These are phyloP conservation scores for Pythium utonaiense DNA, from an alignment of 352 stramenopile species.

Conservation along the genomic window DNA sequence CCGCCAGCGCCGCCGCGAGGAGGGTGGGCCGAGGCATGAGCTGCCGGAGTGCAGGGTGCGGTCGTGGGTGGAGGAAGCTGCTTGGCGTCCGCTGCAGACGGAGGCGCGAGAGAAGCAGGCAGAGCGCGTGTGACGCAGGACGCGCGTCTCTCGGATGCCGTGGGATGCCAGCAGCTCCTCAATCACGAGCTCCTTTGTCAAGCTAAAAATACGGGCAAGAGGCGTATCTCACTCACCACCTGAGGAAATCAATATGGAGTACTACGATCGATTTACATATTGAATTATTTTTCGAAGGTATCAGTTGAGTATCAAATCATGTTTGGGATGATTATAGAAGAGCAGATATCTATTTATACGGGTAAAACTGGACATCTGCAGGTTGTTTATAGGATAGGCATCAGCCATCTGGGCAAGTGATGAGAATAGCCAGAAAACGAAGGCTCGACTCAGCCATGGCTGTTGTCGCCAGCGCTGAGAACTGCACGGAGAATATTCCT, in stretches of 20 bases:
- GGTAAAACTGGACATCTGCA: background rate
- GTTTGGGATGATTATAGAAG: too few species aligned
- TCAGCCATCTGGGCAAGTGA: background rate
- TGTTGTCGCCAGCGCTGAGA: background rate
- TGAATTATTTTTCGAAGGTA: background rate
- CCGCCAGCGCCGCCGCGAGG: slow-evolving; percentile 17
- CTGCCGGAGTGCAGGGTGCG: background rate
- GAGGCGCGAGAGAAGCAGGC: background rate
- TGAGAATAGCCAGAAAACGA: background rate
- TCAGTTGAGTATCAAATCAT: too few species aligned
- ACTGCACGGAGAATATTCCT: background rate
- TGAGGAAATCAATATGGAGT: background rate
- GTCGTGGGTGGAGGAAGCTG: background rate
- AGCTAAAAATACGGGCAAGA: background rate
- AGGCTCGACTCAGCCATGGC: background rate
- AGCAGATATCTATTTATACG: background rate
- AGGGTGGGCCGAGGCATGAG: background rate
- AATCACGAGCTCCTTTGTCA: background rate
- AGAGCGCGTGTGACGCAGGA: slow-evolving; percentile 1
- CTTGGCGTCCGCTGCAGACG: background rate
- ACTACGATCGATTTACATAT: too few species aligned
- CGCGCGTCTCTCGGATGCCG: background rate
- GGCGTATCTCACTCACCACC: background rate
- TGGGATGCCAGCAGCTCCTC: background rate
- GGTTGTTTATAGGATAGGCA: slow-evolving; percentile 6